Base-by-base conservation (phyloP, 148 eudicot species). In the Rhododendron ferrugineum region DNA sequence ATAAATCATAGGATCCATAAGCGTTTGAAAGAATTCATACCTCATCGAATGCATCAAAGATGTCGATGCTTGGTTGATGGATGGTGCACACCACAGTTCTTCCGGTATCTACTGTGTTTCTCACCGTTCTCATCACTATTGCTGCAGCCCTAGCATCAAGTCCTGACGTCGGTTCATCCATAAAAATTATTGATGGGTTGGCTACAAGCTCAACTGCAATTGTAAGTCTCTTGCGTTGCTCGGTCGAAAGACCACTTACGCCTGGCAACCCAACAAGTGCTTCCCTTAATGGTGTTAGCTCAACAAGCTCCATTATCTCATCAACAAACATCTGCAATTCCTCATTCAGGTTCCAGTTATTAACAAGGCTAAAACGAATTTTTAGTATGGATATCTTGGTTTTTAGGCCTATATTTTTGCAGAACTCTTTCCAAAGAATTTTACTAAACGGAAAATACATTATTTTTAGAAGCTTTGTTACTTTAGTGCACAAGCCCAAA, bases 81-180 rank as follows among this genome's bases (percentile, higher is more conserved):
- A 40, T 40, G 44, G 44, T 40, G 44, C 44, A 40, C 44, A 40
- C 44, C 44, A 40, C 44, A 40, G 44, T 40, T 40, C 44, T 40
- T 40, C 44, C 44, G 44, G 8, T 40, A 40, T 92, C 87, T 0
- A 91, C 94, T 0, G 93, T 92, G 91, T 92, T 92, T 78, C 94
- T 90, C 32, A 92, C 92, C 3, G 93, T 88, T 78, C 94, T 91
- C 96, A 94, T 92, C 49, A 94, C 95, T 49, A 94, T 93, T 60
- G 97, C 97, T 56, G 97, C 97, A 49, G 95, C 95, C 84, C 95
- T 91, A 36, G 95, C 95, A 86, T 94, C 96, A 23, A 94, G 92
- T 44, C 94, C 94, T 2, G 94, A 91, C 70, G 94, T 93, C 50
- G 94, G 94, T 85, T 93, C 94, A 80, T 92, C 93, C 93, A 92